Evolutionary conservation across 192 early-diverging fungal species (phyloP), one percentile per base, ranked within the genome.

Genomic region (Pecoramyces ruminantium): DNA sequence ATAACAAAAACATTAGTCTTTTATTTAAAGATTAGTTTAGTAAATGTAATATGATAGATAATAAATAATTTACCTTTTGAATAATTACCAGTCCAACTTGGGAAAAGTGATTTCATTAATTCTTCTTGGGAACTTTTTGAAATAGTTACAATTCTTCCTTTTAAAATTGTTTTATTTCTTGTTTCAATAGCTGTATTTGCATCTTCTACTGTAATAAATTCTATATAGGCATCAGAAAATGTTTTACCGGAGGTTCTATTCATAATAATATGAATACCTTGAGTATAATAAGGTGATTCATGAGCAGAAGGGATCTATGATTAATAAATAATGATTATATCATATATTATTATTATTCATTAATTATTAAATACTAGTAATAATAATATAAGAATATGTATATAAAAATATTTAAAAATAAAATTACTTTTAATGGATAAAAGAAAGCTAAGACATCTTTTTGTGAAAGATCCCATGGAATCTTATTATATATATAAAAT

Each of bases 191-290:
- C 90, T 29, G 81, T 83, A 39, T 85, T 84, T 18, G 92, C 87
- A 34, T 93, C 89, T 13, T 79, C 83, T 14, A 79, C 58, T 4
- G 85, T 89, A 12, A 86, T 80, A 38, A 94, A 87, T 81, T 93
- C 93, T 34, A 93, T 82, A 84, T 88, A 94, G 3, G 88, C 88
- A 79, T 92, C 91, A 77, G 90, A 89, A 78, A 88, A 86, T 0
- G 92, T 94, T 80, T 93, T 93, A 16, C 93, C 93, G n/a, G 92
- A 91, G 5, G 86, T 82, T 42, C 91, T 85, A 81, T 90, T 89
- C 87, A 89, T 89, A 80, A 89, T 82, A 40, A 90, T 89, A 83
- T 91, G 84, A 17, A 87, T 79, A 16, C 78, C 80, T 39, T 87
- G 84, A 30, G 86, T 87, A 58, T 79, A 87, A 78, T 81, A 79